A percentile compares a stretch with the other conserved stretches of the same genome.
These are phyloP conservation scores for Backusella circina DNA, from an alignment of 192 early-diverging fungal species.

Conservation along the genomic window DNA sequence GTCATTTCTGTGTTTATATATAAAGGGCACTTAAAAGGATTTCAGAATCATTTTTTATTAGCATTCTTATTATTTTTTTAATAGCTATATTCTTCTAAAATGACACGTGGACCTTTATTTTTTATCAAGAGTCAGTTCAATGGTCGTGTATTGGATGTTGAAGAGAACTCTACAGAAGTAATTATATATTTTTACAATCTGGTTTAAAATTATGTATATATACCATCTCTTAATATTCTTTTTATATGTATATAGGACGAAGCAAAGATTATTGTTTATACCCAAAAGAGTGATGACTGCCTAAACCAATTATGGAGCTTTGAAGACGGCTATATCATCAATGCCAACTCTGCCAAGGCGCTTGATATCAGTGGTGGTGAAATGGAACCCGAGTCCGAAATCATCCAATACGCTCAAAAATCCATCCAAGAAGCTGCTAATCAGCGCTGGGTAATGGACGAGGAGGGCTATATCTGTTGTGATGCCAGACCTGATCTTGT, in stretches of 20 bases:
- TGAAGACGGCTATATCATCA: slow-evolving; percentile 16
- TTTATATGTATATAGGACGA: slow-evolving; percentile 7
- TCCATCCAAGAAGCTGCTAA: slow-evolving; percentile 6
- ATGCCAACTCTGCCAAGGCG: slow-evolving; percentile 23
- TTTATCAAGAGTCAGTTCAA: slow-evolving; percentile 19
- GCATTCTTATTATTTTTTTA: neutral
- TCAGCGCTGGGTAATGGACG: slow-evolving; percentile 13
- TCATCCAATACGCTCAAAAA: slow-evolving; percentile 17
- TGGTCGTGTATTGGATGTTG: slow-evolving; percentile 24
- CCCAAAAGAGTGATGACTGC: slow-evolving; percentile 1
- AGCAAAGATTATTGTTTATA: slow-evolving; percentile 17
- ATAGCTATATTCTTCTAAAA: neutral
- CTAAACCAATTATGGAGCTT: slow-evolving; percentile 16
- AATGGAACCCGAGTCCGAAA: slow-evolving; percentile 9
- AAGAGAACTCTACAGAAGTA: slow-evolving; percentile 13
- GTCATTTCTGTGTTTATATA: neutral
- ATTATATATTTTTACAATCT: neutral
- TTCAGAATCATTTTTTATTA: neutral
- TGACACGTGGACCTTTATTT: neutral
- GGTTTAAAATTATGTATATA: neutral
- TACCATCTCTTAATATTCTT: too few species aligned
- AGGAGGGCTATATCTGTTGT: slow-evolving; percentile 20
- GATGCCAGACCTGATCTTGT: slow-evolving; percentile 12
- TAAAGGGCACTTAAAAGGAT: neutral
- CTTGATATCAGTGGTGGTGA: slow-evolving; percentile 25